Evolutionary conservation across 2,329 filamentous ascomycete genomes (phyloP), one percentile per base, ranked within the genome.

Genomic region (Thelonectria rubi): DNA sequence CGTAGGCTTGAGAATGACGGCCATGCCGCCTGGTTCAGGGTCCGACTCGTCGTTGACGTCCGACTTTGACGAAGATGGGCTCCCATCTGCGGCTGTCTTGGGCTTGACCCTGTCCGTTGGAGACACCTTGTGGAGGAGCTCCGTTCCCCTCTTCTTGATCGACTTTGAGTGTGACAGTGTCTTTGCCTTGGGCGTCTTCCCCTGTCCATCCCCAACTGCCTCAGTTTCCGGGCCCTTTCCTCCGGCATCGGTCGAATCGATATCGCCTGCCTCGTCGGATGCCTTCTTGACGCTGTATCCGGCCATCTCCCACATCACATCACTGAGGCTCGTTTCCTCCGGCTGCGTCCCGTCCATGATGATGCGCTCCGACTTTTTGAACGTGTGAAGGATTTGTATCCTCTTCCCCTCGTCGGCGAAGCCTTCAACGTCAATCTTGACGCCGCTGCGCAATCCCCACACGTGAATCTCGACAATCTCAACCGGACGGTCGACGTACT

Each of bases 391-490:
- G 10, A 86, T 82, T 73, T 92, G 89, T 69, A 98, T 97, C 69
- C 86, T 88, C 79, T 92, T 94, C 6, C 95, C 94, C 67, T 95
- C 91, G n/a, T 98, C 91, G 1, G 88, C 87, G 65, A 89, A 98
- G 0, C 93, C 93, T 73, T 96, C 91, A 1, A 98, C 85, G 0
- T 89, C 86, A 32, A 98, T 85, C 76, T 95, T 96, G 63, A 98
- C 94, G 0, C 94, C 94, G 69, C 94, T 89, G 47, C 92, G 83
- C 52, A 98, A 75, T 0, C 94, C 95, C 92, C 93, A 97, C 12
- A 94, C 87, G 72, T 97, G 94, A 1, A 99, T 83, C 75, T 98
- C 94, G 11, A 94, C 75, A 42, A 98, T 88, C 77, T 98, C 94
- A 1, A 97, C 84, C 49, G 89, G 86, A 17, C 91, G 82, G 72